Percentiles rank a stretch among this genome's conserved stretches.
phyloP scores from a whole-genome alignment of 169 alveolate species.

The Pseudocohnilembus persalinus region DNA sequence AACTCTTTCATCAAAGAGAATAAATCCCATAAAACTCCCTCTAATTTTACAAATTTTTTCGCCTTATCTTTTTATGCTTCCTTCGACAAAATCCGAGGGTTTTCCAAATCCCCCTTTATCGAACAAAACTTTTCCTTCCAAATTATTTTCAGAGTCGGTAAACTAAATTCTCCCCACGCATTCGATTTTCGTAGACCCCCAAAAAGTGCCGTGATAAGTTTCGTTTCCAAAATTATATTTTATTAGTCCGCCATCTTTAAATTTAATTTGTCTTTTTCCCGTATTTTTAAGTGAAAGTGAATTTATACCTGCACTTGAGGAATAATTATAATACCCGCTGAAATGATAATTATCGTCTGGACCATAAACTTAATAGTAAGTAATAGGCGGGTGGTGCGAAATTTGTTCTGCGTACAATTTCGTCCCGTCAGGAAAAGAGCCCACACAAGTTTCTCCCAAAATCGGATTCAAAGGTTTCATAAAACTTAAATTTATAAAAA shows the following conservation, averaged over 20 bases:
- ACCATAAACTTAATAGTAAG: constrained; percentile 63
- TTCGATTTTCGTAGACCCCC: constrained; percentile 71
- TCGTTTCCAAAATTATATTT: constrained; percentile 64
- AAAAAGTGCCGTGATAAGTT: constrained; percentile 62
- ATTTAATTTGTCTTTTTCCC: constrained; percentile 62
- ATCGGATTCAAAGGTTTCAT: constrained; percentile 71
- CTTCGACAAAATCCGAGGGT: constrained; percentile 68
- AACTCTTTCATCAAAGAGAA: constrained; percentile 77
- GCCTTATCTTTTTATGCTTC: constrained; percentile 60
- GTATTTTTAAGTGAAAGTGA: constrained; percentile 61
- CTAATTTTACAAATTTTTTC: constrained; percentile 52
- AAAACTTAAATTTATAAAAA: constrained; percentile 38
- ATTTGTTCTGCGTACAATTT: constrained; percentile 67
- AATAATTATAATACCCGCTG: constrained; percentile 65
- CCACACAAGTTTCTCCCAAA: constrained; percentile 72
- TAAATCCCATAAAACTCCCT: constrained; percentile 81
- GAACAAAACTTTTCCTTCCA: constrained; percentile 41
- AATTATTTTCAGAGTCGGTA: constrained; percentile 50
- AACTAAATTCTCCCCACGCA: constrained; percentile 54
- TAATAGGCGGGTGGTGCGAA: constrained; percentile 80
- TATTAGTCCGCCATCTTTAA: constrained; percentile 60
- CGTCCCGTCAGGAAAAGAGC: constrained; percentile 66
- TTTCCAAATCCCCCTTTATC: constrained; percentile 40
- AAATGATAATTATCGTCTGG: constrained; percentile 57
- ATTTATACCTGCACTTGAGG: constrained; percentile 61